A percentile compares a stretch with the other conserved stretches of the same genome.
These are phyloP conservation scores for Bifiguratus adelaidae DNA, from an alignment of 192 early-diverging fungal genomes.

Conservation along the genomic window DNA sequence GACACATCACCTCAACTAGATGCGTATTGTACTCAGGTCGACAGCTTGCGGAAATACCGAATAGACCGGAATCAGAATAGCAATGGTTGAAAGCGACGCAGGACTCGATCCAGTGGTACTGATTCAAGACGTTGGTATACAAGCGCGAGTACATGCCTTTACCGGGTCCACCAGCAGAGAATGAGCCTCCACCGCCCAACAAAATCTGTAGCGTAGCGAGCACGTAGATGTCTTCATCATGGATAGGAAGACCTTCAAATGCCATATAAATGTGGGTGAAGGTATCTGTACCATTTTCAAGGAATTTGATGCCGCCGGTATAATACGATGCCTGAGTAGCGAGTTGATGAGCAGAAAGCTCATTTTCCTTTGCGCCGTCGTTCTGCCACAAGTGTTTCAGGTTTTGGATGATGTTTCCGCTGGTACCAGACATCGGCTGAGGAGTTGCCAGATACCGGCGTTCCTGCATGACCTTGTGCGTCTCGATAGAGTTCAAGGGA, in stretches of 20 bases:
- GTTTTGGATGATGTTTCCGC: constrained; percentile 9
- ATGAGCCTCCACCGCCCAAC: constrained; percentile 92
- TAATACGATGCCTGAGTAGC: constrained; percentile 52
- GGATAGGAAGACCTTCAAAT: constrained; percentile 75
- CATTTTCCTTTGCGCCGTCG: constrained; percentile 1
- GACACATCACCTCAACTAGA: constrained; percentile 70
- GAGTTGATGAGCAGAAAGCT: constrained; percentile 6
- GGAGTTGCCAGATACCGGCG: constrained; percentile 5
- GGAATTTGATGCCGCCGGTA: constrained; percentile 69
- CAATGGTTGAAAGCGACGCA: constrained; percentile 90
- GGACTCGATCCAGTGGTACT: constrained; percentile 89
- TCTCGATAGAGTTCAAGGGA: constrained; percentile 10
- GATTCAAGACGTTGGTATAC: constrained; percentile 91
- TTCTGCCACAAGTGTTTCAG: not conserved
- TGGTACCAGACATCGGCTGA: constrained; percentile 4
- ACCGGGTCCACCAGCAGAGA: constrained; percentile 94
- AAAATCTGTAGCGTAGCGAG: constrained; percentile 83
- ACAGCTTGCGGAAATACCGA: constrained; percentile 86
- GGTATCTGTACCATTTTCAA: constrained; percentile 54
- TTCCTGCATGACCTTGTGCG: constrained; percentile 7
- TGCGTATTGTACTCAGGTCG: constrained; percentile 63
- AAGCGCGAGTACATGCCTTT: constrained; percentile 99
- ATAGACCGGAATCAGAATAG: constrained; percentile 84
- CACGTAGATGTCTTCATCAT: constrained; percentile 85
- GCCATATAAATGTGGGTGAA: constrained; percentile 86